Base-by-base conservation (phyloP, 331 rosid species). In the Phaseolus coccineus region DNA sequence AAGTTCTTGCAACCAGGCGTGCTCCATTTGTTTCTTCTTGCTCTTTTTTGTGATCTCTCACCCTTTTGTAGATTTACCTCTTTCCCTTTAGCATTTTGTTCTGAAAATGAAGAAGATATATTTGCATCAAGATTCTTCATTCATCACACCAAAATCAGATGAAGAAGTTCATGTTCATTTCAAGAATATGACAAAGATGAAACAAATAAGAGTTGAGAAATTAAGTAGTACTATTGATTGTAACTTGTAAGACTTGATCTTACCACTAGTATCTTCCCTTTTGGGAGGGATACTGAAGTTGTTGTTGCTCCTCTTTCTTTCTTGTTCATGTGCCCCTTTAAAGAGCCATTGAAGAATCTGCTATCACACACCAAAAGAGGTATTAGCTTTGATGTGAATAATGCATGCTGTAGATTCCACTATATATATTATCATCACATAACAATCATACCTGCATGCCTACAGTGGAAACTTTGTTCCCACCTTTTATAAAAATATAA, bases 271-370 rank as follows among this genome's bases (percentile, higher is more conserved):
- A 58, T 69, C 62, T 81, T 81, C 84, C 48, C 80, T 78, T 80
- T 77, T 84, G 78, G 77, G 73, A 67, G 82, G 59, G 31, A 87
- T 69, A 81, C 71, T 64, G 83, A 80, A 33, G 42, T 61, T 64
- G 64, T 31, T 64, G 59, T 58, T 70, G 15, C 39, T 81, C 11
- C 64, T 82, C 37, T 87, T 70, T 72, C 78, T 81, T 62, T 72
- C 82, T 84, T 81, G 85, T 37, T 87, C 86, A 30, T 80, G 83
- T 51, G 88, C 74, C 71, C 62, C 72, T 69, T 78, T 87, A 52
- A 84, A 88, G 42, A 94, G 86, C 88, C 89, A 85, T 55, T 81
- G 91, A 84, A 92, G 84, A 85, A 91, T 72, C 89, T 92, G 87
- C 71, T 80, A 76, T 70, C 27, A 82, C 66, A 78, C 68, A 85